Evolutionary conservation across 2,329 filamentous ascomycete species (phyloP).

Genomic region (Teratosphaeria destructans): DNA sequence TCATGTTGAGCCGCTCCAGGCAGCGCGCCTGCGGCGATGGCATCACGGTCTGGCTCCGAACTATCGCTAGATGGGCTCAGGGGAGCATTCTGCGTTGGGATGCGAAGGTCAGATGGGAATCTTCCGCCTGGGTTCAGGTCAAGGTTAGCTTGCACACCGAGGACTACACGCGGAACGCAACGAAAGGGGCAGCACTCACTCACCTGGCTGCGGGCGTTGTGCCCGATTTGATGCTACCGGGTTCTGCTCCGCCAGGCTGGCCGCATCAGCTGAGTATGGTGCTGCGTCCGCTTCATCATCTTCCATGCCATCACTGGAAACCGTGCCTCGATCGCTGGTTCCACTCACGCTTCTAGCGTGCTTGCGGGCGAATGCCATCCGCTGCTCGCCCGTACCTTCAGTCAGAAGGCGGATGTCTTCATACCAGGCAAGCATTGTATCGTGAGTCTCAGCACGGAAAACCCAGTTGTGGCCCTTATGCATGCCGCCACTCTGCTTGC

Average conservation of each 20-base stretch:
- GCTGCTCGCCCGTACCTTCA: slow-evolving; percentile 78
- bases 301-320: slow-evolving; percentile 66
- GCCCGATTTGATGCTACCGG: slow-evolving; percentile 33
- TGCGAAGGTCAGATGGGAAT: slow-evolving; percentile 88
- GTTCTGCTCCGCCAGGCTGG: slow-evolving; percentile 27
- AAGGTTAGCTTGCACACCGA: slow-evolving; percentile 3
- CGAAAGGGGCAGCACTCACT: slow-evolving; percentile 27
- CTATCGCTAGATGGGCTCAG: slow-evolving; percentile 65
- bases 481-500: slow-evolving; percentile 88
- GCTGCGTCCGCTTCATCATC: slow-evolving; percentile 59
- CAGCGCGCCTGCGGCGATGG: slow-evolving; percentile 40
- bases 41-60: slow-evolving; percentile 51
- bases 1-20: slow-evolving; percentile 19
- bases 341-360: slow-evolving; percentile 71
- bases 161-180: slow-evolving; percentile 10
- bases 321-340: slow-evolving; percentile 43
- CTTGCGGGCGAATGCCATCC: slow-evolving; percentile 73
- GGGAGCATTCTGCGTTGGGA: slow-evolving; percentile 52
- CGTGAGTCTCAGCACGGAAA: slow-evolving; percentile 60
- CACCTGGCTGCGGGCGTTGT: slow-evolving; percentile 77
- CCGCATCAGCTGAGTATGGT: slow-evolving; percentile 53
- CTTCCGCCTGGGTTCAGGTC: slow-evolving; percentile 41
- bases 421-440: slow-evolving; percentile 97
- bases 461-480: slow-evolving; percentile 68
- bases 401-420: slow-evolving; percentile 85